These are phyloP conservation scores for Phytophthora sp. DNA, from an alignment of 352 stramenopile genomes.

Conservation along the genomic window DNA sequence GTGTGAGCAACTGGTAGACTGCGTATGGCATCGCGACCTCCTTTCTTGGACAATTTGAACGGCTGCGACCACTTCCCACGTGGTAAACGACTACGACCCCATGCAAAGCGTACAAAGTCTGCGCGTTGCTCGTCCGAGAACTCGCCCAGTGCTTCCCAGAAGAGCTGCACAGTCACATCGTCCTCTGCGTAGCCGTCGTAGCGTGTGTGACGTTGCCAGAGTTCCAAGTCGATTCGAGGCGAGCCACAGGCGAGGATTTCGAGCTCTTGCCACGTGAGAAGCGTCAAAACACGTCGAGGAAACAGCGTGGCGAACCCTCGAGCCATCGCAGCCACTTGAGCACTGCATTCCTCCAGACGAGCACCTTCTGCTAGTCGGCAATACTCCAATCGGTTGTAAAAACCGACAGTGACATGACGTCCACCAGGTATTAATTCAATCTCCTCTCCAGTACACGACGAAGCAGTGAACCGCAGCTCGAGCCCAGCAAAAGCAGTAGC, in stretches of 20 bases:
- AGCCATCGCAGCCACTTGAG: constrained; percentile 78
- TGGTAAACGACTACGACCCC: constrained; percentile 92
- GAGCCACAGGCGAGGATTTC: constrained; percentile 92
- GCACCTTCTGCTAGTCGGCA: constrained; percentile 80
- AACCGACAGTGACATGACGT: constrained; percentile 69
- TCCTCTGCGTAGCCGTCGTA: constrained; percentile 91
- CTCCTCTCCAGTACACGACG: constrained; percentile 83
- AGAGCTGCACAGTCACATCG: constrained; percentile 84
- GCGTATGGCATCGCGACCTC: constrained; percentile 76
- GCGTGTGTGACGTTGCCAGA: constrained; percentile 86
- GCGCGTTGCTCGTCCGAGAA: constrained; percentile 91
- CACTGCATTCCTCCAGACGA: constrained; percentile 77
- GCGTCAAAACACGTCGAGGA: constrained; percentile 82
- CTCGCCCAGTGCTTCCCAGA: constrained; percentile 89
- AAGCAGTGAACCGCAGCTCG: constrained; percentile 82
- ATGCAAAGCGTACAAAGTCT: constrained; percentile 94
- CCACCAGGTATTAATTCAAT: constrained; percentile 86
- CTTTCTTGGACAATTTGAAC: constrained; percentile 93
- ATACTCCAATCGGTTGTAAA: constrained; percentile 88
- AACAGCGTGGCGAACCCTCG: constrained; percentile 87
- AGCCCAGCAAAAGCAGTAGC: constrained; percentile 77
- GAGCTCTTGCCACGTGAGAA: constrained; percentile 92
- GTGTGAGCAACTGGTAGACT: constrained; percentile 94
- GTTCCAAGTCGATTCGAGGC: constrained; percentile 90
- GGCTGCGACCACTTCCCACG: constrained; percentile 88